A percentile compares a stretch with the other conserved stretches of the same genome.
These are phyloP conservation scores for Colletotrichum sansevieriae DNA, from an alignment of 2,329 filamentous ascomycete genomes.

Conservation along the genomic window DNA sequence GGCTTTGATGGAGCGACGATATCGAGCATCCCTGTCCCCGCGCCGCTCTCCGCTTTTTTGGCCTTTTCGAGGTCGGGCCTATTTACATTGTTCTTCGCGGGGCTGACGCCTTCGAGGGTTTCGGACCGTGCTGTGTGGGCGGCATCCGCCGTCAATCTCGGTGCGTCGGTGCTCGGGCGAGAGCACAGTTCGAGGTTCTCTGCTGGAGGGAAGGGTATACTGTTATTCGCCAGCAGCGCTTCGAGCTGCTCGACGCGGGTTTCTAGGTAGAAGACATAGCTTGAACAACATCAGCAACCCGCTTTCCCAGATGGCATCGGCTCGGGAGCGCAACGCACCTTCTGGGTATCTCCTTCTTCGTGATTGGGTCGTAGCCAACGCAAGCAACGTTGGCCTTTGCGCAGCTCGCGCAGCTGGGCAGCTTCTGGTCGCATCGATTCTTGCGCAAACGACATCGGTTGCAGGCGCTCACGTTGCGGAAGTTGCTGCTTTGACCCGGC, in stretches of 20 bases:
- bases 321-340: constrained; percentile 68
- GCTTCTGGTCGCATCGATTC: constrained; percentile 93
- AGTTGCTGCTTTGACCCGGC: constrained; percentile 72
- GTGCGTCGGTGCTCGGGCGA: constrained; percentile 57
- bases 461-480: constrained; percentile 92
- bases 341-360: constrained; percentile 93
- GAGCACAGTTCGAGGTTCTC: constrained; percentile 76
- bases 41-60: constrained; percentile 49
- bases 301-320: neutral
- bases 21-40: constrained; percentile 72
- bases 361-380: constrained; percentile 96
- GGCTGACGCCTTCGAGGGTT: constrained; percentile 45
- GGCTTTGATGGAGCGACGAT: constrained; percentile 84
- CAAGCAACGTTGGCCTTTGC: constrained; percentile 93
- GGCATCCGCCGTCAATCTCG: constrained; percentile 50
- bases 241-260: constrained; percentile 88
- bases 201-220: constrained; percentile 79
- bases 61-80: constrained; percentile 45
- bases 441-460: constrained; percentile 93
- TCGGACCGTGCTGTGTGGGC: constrained; percentile 53
- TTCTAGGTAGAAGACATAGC: constrained; percentile 96
- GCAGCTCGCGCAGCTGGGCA: constrained; percentile 91
- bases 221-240: constrained; percentile 75
- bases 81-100: constrained; percentile 56
- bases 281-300: constrained; percentile 49